Percentiles rank a stretch among this genome's conserved stretches.
Evolutionary conservation across 2,329 filamentous ascomycete genomes (phyloP).

Genomic region (Triangularia verruculosa): DNA sequence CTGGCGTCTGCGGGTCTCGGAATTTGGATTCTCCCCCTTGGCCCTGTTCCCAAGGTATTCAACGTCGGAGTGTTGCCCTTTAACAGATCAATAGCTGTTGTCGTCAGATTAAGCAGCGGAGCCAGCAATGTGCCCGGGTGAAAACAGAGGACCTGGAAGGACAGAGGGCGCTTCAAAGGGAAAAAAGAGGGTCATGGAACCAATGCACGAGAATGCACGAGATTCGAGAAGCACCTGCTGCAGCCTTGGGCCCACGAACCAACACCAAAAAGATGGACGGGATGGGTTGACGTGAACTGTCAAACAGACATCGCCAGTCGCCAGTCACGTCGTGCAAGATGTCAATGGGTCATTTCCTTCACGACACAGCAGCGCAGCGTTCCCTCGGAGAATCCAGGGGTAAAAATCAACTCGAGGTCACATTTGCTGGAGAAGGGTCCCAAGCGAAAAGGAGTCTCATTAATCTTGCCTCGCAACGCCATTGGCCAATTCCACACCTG

Average conservation of each 20-base stretch:
- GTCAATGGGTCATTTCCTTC: background rate
- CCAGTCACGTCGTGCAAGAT: constrained; percentile 2
- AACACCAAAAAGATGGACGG: background rate
- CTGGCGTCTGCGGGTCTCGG: constrained; percentile 19
- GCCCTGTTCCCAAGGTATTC: constrained; percentile 2
- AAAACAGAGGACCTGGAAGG: background rate
- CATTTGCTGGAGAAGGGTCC: background rate
- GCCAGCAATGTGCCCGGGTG: background rate
- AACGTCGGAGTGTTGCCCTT: background rate
- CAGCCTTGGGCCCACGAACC: background rate
- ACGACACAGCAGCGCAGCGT: background rate
- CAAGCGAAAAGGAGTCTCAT: constrained; percentile 8
- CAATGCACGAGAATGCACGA: background rate
- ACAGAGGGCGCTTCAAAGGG: background rate
- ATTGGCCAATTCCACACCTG: constrained; percentile 9
- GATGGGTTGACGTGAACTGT: background rate
- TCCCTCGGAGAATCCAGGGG: constrained; percentile 1
- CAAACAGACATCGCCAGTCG: background rate
- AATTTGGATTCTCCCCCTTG: constrained; percentile 20
- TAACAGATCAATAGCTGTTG: background rate
- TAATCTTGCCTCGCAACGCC: background rate
- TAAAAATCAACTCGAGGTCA: background rate
- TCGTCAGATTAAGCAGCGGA: background rate
- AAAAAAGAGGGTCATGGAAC: background rate
- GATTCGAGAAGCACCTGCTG: background rate